Conservation (phyloP, 2,329 filamentous ascomycete species). For the Colletotrichum sp. region DNA sequence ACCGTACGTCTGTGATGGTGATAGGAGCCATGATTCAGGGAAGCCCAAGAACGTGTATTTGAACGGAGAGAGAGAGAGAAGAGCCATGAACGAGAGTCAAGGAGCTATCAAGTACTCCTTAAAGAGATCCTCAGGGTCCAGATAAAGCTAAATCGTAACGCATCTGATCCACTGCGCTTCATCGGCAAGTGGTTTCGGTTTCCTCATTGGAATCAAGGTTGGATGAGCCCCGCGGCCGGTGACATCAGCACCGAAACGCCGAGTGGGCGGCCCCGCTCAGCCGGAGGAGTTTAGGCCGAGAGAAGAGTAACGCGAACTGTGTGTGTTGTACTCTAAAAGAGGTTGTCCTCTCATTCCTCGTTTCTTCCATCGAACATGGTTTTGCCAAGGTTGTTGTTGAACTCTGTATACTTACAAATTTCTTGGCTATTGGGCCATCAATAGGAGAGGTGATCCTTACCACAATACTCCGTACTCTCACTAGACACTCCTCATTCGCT, state of each 20-base stretch:
- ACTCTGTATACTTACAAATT: not conserved
- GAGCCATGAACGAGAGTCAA: not conserved
- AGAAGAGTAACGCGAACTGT: not conserved
- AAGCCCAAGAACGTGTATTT: not conserved
- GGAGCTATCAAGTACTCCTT: not conserved
- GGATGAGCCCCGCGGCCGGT: constrained; percentile 3
- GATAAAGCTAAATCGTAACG: not conserved
- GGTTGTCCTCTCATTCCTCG: not conserved
- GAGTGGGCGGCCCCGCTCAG: not conserved
- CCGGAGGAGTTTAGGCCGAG: constrained; percentile 5
- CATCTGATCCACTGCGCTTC: not conserved
- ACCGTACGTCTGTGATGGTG: not conserved
- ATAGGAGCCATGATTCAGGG: not conserved
- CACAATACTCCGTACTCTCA: not conserved
- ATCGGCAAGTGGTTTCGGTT: constrained; percentile 1
- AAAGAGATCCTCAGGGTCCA: too few species aligned
- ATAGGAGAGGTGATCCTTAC: rapidly evolving
- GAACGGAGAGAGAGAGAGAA: not conserved
- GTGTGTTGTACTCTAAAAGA: not conserved
- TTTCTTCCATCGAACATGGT: not conserved
- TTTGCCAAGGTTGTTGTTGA: not conserved
- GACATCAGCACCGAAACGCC: constrained; percentile 14
- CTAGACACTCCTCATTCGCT: not conserved
- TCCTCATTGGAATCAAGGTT: not conserved
- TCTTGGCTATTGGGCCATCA: not conserved